Percentiles rank a stretch among this genome's conserved stretches.
These are phyloP conservation scores for Salvia rosmarinus DNA, from an alignment of 257 asterid genomes.

Conservation along the genomic window DNA sequence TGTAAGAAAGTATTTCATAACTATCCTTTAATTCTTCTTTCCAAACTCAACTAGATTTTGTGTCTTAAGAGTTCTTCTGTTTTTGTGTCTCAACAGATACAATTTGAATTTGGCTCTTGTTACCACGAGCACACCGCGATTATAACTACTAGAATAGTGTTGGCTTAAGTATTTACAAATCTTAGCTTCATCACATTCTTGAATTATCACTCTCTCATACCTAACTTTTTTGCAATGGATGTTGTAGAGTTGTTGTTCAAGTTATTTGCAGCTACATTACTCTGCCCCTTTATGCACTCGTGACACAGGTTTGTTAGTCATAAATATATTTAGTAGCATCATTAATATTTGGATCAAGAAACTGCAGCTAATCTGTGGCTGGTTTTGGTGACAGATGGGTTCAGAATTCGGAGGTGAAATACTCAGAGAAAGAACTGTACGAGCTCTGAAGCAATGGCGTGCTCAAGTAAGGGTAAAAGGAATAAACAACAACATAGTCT, in stretches of 20 bases:
- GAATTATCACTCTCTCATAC: background rate
- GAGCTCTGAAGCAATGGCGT: constrained; percentile 41
- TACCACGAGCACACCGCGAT: constrained; percentile 37
- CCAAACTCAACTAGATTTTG: background rate
- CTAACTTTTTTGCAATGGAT: background rate
- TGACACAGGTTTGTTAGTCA: constrained; percentile 38
- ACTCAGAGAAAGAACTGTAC: constrained; percentile 31
- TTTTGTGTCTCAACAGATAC: constrained; percentile 29
- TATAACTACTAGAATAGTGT: constrained; percentile 27
- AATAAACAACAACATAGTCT: constrained; percentile 4
- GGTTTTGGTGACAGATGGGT: constrained; percentile 41
- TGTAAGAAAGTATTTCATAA: constrained; percentile 19
- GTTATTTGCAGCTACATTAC: constrained; percentile 49
- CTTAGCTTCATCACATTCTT: background rate
- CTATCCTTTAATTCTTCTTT: background rate
- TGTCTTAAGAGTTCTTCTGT: background rate
- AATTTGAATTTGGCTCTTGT: constrained; percentile 38
- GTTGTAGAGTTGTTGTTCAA: constrained; percentile 42
- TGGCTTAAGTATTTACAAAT: constrained; percentile 35
- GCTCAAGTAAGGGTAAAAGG: constrained; percentile 38
- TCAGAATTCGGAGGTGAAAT: constrained; percentile 42
- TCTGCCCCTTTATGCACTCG: constrained; percentile 49
- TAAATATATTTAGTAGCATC: background rate
- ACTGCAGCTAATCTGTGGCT: background rate
- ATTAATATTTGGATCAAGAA: background rate